Base-by-base conservation (phyloP, 768 basidiomycete genomes). In the Trametes sanguinea region DNA sequence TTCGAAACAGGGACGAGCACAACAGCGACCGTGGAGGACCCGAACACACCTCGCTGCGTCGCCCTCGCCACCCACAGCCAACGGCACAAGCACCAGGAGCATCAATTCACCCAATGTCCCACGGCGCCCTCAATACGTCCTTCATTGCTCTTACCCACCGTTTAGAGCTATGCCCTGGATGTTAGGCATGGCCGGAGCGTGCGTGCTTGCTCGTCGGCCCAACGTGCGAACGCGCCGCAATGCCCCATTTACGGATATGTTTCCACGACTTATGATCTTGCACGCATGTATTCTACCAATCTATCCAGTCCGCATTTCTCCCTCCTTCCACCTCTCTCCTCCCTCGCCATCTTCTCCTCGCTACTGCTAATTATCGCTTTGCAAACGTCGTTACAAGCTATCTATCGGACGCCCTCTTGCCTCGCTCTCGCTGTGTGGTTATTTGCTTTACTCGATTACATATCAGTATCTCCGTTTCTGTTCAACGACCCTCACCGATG, bases 311-410 rank as follows among this genome's bases (percentile, higher is more conserved):
- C 33, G 10, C 22, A 22, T 22, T 37, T 11, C 37, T 51, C n/a
- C n/a, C 32, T 37, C 8, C n/a, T 27, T 16, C 53, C 29, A 42
- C 37, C 5, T 17, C 17, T 16, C 22, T 6, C 3, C 22, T 42
- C 17, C 22, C 45, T 7, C 9, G 6, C 17, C 14, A 22, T 45
- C 8, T 4, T 2, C 27, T 46, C 4, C n/a, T 17, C 30, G 17
- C 14, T 32, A 29, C 27, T 32, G 48, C 48, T 50, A 29, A 30
- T 22, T 50, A 29, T 32, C 48, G 48, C 30, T 22, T n/a, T 39
- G 51, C 51, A 6, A 32, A 51, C 40, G 51, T 40, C 39, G 51
- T 54, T 27, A 44, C 53, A 54, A 13, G 51, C 39, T 53, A 53
- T 53, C 51, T 42, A 53, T 53, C 39, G 51, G 51, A 53, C 51